Evolutionary conservation across 257 asterid genomes (phyloP).

Genomic region (Salvia miltiorrhiza): DNA sequence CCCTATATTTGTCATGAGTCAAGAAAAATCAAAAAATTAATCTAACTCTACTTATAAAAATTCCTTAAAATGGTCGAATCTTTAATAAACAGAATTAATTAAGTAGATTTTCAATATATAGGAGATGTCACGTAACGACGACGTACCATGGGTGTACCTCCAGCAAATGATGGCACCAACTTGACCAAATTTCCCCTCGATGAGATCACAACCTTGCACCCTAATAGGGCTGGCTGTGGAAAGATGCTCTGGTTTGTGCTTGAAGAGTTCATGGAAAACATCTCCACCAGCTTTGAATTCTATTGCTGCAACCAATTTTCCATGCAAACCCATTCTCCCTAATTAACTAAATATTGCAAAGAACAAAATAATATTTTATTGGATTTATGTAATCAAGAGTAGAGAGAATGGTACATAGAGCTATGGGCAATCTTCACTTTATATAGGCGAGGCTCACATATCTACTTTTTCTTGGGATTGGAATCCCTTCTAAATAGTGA

Average conservation of each 20-base stretch:
- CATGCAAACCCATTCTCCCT: background rate
- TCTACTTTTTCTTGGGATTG: no score
- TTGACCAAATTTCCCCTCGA: background rate
- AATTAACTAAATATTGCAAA: no score
- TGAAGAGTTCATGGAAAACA: slow-evolving; percentile 9
- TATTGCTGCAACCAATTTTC: background rate
- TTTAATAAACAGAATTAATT: no score
- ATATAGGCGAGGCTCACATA: background rate
- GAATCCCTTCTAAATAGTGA: no score
- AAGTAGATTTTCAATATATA: no score
- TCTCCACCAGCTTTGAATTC: slow-evolving; percentile 14
- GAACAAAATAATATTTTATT: background rate
- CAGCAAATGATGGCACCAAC: slow-evolving; percentile 5
- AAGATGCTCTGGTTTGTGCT: background rate
- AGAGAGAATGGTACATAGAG: background rate
- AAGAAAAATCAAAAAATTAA: no score
- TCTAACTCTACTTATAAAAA: no score
- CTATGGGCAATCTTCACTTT: background rate
- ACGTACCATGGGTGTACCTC: slow-evolving; percentile 4
- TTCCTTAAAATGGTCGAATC: no score
- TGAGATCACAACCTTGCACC: background rate
- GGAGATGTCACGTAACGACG: background rate
- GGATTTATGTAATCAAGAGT: background rate
- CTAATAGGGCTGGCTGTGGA: background rate
- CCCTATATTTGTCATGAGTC: no score